A percentile compares a stretch with the other conserved stretches of the same genome.
Conservation (phyloP, 768 basidiomycete species). For the Suillus ampliporus region DNA sequence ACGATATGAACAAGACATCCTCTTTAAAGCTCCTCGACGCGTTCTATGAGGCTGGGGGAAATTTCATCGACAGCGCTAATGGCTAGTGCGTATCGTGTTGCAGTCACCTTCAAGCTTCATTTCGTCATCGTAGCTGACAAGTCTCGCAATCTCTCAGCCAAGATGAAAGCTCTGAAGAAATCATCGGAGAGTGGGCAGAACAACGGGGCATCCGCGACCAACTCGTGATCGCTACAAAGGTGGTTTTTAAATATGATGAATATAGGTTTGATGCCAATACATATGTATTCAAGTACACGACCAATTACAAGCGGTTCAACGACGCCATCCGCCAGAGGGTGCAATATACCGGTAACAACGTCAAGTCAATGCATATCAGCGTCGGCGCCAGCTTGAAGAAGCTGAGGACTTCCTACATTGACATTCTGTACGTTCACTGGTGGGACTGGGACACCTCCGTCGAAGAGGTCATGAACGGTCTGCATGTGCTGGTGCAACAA, state of each 20-base stretch:
- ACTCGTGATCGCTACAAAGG: slow-evolving; percentile 55
- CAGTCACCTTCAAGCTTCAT: no score
- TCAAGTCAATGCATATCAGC: slow-evolving; percentile 40
- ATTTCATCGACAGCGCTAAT: slow-evolving; percentile 56
- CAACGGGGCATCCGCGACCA: slow-evolving; percentile 49
- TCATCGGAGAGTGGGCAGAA: slow-evolving; percentile 58
- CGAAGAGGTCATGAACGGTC: slow-evolving; percentile 51
- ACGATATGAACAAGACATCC: slow-evolving; percentile 46
- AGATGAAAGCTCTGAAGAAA: slow-evolving; percentile 58
- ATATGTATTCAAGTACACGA: slow-evolving; percentile 20
- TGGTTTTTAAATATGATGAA: slow-evolving; percentile 10
- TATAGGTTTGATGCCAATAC: not conserved
- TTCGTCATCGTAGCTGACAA: not conserved
- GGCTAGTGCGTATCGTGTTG: slow-evolving; percentile 39
- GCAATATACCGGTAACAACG: slow-evolving; percentile 44
- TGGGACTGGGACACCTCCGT: slow-evolving; percentile 54
- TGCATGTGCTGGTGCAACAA: slow-evolving; percentile 47
- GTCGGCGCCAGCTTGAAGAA: slow-evolving; percentile 49
- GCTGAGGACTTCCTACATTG: slow-evolving; percentile 63
- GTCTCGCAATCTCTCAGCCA: slow-evolving; percentile 49
- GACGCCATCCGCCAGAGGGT: slow-evolving; percentile 22
- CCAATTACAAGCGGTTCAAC: slow-evolving; percentile 24
- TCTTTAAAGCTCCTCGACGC: slow-evolving; percentile 54
- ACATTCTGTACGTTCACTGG: slow-evolving; percentile 62
- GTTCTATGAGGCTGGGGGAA: slow-evolving; percentile 50